Conservation (phyloP, 2,329 filamentous ascomycete species). For the Ophiocordyceps unilateralis region DNA sequence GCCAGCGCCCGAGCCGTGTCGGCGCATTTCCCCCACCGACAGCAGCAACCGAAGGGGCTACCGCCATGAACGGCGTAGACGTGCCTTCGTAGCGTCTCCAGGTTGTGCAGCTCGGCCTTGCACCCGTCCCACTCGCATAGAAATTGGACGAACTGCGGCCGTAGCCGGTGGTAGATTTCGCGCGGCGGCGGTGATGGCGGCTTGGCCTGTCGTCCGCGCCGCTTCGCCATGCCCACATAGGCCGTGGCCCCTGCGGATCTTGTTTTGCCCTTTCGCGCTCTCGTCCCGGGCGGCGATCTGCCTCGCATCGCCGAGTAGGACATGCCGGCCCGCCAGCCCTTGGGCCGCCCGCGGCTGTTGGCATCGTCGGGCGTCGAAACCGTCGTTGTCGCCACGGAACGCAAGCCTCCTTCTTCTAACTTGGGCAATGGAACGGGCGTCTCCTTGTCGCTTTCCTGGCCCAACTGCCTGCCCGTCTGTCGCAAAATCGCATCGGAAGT, state of each 20-base stretch:
- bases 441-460: conserved; percentile 1
- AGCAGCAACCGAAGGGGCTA: conserved; percentile 3
- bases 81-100: conserved; percentile 39
- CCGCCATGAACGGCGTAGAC: conserved; percentile 31
- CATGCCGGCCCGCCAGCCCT: conserved; percentile 22
- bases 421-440: conserved; percentile 4
- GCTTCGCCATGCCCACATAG: conserved; percentile 14
- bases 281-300: background rate
- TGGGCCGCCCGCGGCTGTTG: conserved; percentile 24
- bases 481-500: too few relatives aligned
- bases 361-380: background rate
- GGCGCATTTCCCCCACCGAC: conserved; percentile 16
- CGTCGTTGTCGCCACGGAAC: background rate
- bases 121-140: conserved; percentile 43
- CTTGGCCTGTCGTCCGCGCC: conserved; percentile 25
- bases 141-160: conserved; percentile 32
- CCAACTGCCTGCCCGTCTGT: conserved; percentile 1
- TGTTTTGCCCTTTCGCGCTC: conserved; percentile 10
- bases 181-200: conserved; percentile 19
- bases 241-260: conserved; percentile 5
- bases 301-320: conserved; percentile 10
- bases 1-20: background rate
- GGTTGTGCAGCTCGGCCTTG: conserved; percentile 42
- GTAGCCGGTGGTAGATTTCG: conserved; percentile 22
- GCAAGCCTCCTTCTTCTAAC: background rate